phyloP scores from a whole-genome alignment of 352 stramenopile genomes.

The Globisporangium irregulare region DNA sequence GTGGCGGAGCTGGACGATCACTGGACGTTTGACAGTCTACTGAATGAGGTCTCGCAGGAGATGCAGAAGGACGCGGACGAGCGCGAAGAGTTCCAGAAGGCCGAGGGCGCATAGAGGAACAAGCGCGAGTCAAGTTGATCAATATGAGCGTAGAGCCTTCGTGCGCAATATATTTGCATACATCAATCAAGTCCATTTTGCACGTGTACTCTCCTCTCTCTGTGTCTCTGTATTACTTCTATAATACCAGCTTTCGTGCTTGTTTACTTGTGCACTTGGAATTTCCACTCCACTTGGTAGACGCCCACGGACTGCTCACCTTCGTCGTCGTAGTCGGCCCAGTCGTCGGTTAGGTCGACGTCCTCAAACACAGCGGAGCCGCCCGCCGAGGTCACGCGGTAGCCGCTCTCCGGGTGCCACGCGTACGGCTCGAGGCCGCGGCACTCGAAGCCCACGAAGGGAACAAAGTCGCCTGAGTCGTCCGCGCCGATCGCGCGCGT shows the following conservation, averaged over 20 bases:
- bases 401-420: slow-evolving; percentile 81
- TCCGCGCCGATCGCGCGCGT: slow-evolving; percentile 51
- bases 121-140: background rate
- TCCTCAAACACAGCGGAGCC: slow-evolving; percentile 71
- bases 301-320: slow-evolving; percentile 72
- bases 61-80: slow-evolving; percentile 79
- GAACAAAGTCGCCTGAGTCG: slow-evolving; percentile 75
- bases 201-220: background rate
- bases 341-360: slow-evolving; percentile 81
- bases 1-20: slow-evolving; percentile 61
- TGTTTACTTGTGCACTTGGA: slow-evolving; percentile 72
- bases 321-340: slow-evolving; percentile 85
- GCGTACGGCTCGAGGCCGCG: slow-evolving; percentile 75
- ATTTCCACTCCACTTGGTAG: slow-evolving; percentile 80
- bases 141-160: background rate
- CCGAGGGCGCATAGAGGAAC: slow-evolving; percentile 22
- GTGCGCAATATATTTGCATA: background rate
- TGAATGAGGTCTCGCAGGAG: slow-evolving; percentile 79
- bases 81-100: slow-evolving; percentile 61
- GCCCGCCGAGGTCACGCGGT: slow-evolving; percentile 59
- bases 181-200: background rate
- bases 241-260: background rate
- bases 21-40: slow-evolving; percentile 73
- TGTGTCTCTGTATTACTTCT: background rate
- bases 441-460: slow-evolving; percentile 85